phyloP scores from a whole-genome alignment of 331 rosid species.

The Acacia concinna region DNA sequence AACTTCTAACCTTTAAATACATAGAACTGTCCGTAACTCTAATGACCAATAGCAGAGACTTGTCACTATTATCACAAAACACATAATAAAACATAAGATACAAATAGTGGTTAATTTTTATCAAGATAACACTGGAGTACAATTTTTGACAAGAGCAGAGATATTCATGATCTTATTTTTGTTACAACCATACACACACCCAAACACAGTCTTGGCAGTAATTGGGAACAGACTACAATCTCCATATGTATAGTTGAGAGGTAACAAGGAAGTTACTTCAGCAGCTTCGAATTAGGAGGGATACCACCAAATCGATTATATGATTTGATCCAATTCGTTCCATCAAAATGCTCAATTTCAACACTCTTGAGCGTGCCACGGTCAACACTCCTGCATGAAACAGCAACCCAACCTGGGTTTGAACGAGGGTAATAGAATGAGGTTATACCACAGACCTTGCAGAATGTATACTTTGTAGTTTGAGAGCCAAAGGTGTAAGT shows the following conservation, averaged over 20 bases:
- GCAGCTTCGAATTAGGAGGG: conserved; percentile 52
- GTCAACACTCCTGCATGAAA: conserved; percentile 72
- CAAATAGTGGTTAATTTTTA: too few species aligned
- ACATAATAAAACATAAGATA: too few species aligned
- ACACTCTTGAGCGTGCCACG: conserved; percentile 61
- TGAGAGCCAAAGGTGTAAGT: conserved; percentile 80
- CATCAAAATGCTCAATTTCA: conserved; percentile 61
- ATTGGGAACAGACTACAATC: not conserved
- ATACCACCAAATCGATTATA: conserved; percentile 29
- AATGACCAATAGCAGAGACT: too few species aligned
- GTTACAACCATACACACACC: not conserved
- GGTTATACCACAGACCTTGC: conserved; percentile 81
- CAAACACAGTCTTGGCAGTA: not conserved
- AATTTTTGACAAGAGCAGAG: not conserved
- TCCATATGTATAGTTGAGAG: not conserved
- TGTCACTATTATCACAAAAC: too few species aligned
- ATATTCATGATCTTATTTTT: not conserved
- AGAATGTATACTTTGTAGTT: conserved; percentile 77
- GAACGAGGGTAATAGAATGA: conserved; percentile 82
- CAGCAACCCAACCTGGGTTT: conserved; percentile 80
- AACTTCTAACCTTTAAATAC: too few species aligned
- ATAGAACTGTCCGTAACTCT: too few species aligned
- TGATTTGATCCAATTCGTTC: conserved; percentile 64
- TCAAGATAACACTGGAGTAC: not conserved
- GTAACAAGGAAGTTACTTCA: conserved; percentile 27